phyloP scores from a whole-genome alignment of 441 rosid genomes.

The Mallotus japonicus region DNA sequence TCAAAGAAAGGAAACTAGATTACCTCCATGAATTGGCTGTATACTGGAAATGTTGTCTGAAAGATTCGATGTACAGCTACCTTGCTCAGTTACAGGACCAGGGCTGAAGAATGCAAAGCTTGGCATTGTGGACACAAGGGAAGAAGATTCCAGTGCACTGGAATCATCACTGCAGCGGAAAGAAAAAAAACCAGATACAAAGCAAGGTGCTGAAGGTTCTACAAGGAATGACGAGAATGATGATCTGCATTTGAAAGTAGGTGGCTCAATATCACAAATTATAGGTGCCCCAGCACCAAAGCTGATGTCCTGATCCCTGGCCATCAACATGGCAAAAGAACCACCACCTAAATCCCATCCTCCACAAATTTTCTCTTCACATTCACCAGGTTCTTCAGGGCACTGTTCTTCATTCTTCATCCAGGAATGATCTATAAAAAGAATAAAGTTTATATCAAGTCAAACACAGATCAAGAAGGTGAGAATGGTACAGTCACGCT shows the following conservation, averaged over 20 bases:
- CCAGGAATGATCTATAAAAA: conserved; percentile 51
- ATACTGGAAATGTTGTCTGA: conserved; percentile 17
- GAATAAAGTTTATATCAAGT: neutral
- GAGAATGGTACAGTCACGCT: neutral
- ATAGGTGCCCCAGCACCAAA: conserved; percentile 47
- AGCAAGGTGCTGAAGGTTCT: conserved; percentile 41
- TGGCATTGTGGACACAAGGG: conserved; percentile 48
- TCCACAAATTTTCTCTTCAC: conserved; percentile 23
- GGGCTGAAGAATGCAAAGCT: conserved; percentile 61
- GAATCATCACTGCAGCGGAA: conserved; percentile 35
- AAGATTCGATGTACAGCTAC: conserved; percentile 19
- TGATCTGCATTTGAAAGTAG: conserved; percentile 42
- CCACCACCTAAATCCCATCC: conserved; percentile 38
- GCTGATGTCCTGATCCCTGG: conserved; percentile 61
- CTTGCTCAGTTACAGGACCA: conserved; percentile 31
- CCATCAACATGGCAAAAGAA: conserved; percentile 36
- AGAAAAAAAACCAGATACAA: conserved; percentile 41
- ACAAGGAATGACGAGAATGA: conserved; percentile 45
- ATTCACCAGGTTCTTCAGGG: conserved; percentile 22
- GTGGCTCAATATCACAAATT: conserved; percentile 34
- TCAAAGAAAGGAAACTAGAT: conserved; percentile 12
- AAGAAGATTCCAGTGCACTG: conserved; percentile 32
- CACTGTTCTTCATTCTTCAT: conserved; percentile 35
- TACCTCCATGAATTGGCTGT: conserved; percentile 40
- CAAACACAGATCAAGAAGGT: neutral